Percentiles rank a stretch among this genome's conserved stretches.
Conservation (phyloP, 2,329 filamentous ascomycete genomes). For the Colletotrichum scovillei region DNA sequence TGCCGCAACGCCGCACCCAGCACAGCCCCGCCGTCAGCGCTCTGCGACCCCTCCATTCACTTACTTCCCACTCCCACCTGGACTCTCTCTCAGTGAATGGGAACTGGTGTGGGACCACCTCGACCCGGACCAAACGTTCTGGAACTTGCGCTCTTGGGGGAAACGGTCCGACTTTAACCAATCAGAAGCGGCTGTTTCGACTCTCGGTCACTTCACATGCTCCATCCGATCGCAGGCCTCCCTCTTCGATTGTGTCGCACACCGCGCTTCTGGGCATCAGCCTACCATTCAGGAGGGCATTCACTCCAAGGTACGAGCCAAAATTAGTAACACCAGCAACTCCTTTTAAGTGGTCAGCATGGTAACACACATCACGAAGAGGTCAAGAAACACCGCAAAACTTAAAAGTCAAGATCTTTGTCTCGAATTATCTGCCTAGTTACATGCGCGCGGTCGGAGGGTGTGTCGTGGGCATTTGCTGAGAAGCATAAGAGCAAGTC, state of each 20-base stretch:
- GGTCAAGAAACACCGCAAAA: not conserved
- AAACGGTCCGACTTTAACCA: not conserved
- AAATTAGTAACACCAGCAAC: not conserved
- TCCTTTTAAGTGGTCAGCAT: not conserved
- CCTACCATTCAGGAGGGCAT: not conserved
- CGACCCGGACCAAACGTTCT: slow-evolving; percentile 2
- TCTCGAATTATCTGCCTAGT: slow-evolving; percentile 16
- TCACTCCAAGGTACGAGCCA: not conserved
- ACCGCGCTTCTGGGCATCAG: not conserved
- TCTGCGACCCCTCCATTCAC: no score
- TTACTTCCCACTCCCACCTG: no score
- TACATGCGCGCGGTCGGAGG: slow-evolving; percentile 29
- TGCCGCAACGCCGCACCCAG: not conserved
- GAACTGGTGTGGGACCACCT: no score
- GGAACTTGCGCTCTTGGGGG: slow-evolving; percentile 7
- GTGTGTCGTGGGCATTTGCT: slow-evolving; percentile 9
- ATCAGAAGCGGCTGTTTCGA: not conserved
- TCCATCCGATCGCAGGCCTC: slow-evolving; percentile 2
- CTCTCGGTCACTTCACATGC: slow-evolving; percentile 28
- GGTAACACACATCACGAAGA: not conserved
- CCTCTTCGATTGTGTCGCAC: not conserved
- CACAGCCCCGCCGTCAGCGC: no score
- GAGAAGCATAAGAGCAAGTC: slow-evolving; percentile 19
- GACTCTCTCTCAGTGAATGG: no score
- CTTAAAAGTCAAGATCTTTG: slow-evolving; percentile 7